Conservation (phyloP, 148 eudicot genomes). For the Selenicereus undatus region DNA sequence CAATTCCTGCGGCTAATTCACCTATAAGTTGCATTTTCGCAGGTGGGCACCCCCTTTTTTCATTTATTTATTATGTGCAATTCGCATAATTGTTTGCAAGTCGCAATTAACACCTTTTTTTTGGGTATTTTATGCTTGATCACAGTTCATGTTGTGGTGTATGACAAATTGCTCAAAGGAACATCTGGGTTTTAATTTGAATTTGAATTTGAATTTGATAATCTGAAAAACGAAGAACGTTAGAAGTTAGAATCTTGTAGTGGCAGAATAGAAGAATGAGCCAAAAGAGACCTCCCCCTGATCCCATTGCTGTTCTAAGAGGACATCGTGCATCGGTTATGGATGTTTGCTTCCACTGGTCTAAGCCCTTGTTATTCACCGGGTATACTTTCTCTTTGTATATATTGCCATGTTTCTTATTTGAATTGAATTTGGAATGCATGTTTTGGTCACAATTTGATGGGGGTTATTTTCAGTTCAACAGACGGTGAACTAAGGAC, state of each 20-base stretch:
- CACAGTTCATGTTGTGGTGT: background rate
- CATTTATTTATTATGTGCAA: background rate
- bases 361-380: constrained; percentile 56
- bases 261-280: constrained; percentile 42
- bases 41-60: too few species aligned
- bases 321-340: constrained; percentile 95
- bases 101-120: background rate
- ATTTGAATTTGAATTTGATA: background rate
- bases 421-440: background rate
- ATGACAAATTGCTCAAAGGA: background rate
- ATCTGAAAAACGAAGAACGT: background rate
- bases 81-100: too few species aligned
- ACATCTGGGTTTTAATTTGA: background rate
- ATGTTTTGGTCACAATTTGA: background rate
- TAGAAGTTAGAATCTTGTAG: background rate
- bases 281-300: constrained; percentile 78
- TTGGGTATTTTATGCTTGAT: background rate
- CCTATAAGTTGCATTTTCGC: background rate
- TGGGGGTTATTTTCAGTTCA: constrained; percentile 43
- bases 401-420: background rate
- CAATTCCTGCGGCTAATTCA: background rate
- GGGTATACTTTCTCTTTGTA: constrained; percentile 41
- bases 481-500: constrained; percentile 84
- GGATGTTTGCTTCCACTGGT: constrained; percentile 75
- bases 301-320: constrained; percentile 75